These are phyloP conservation scores for Cyclospora cayetanensis DNA, from an alignment of 169 alveolate species.

Conservation along the genomic window DNA sequence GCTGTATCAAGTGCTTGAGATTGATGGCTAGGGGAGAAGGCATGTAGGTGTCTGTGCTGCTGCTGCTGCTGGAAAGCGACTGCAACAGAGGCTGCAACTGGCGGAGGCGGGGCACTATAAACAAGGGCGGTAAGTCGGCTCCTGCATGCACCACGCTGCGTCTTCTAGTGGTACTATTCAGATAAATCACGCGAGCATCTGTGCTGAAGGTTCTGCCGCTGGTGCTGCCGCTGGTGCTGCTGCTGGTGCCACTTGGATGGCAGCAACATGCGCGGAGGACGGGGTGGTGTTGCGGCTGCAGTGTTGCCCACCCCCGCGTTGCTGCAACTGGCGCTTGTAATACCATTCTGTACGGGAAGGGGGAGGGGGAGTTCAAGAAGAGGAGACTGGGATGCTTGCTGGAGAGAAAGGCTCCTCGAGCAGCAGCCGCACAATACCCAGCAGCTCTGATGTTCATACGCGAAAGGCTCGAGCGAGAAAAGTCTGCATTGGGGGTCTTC, in stretches of 20 bases:
- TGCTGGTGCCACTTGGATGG: background rate
- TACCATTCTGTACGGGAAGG: too few species aligned
- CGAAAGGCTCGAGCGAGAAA: too few species aligned
- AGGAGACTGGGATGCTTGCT: too few species aligned
- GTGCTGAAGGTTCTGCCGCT: background rate
- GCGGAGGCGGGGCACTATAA: conserved; percentile 8
- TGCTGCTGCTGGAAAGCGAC: background rate
- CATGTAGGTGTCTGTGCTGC: background rate
- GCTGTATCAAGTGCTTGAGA: conserved; percentile 29
- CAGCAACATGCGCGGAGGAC: background rate
- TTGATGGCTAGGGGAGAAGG: conserved; percentile 25
- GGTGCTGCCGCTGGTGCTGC: background rate
- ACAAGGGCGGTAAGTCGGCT: conserved; percentile 23
- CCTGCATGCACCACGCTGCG: conserved; percentile 54
- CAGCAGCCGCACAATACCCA: too few species aligned
- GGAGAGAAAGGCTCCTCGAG: too few species aligned
- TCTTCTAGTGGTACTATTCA: conserved; percentile 19
- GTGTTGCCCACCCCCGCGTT: background rate
- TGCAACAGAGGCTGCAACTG: conserved; percentile 51
- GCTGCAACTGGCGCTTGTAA: background rate
- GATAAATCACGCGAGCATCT: conserved; percentile 6
- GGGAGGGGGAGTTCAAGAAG: too few species aligned
- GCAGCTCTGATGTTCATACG: too few species aligned
- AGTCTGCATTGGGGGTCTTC: too few species aligned
- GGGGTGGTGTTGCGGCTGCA: background rate